These are phyloP conservation scores for Arachnopeziza araneosa DNA, from an alignment of 2,329 filamentous ascomycete species.

Conservation along the genomic window DNA sequence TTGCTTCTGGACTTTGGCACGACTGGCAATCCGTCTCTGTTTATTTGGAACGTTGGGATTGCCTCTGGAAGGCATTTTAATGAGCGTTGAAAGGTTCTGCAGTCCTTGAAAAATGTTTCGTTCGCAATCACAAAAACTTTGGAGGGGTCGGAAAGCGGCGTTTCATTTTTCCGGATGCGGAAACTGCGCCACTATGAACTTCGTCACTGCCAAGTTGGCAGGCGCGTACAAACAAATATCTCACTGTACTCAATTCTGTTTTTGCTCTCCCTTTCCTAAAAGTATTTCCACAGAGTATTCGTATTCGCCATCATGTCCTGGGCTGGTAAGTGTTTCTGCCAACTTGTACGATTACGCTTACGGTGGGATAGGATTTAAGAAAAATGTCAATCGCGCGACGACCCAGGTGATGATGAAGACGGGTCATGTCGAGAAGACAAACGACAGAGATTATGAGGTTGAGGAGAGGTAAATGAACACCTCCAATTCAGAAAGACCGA, in stretches of 20 bases:
- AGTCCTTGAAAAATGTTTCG: not conserved
- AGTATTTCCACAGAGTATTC: not conserved
- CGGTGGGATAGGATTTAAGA: conserved; percentile 67
- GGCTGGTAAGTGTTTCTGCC: conserved; percentile 35
- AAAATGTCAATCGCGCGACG: conserved; percentile 96
- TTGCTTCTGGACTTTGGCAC: conserved; percentile 29
- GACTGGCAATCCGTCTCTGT: conserved; percentile 25
- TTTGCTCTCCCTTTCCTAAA: not conserved
- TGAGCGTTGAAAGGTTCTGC: not conserved
- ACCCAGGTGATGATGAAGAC: conserved; percentile 99
- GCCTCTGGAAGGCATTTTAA: conserved; percentile 28
- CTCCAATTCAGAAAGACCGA: not conserved
- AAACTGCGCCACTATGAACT: not conserved
- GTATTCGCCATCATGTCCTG: conserved; percentile 38
- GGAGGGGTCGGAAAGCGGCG: not conserved
- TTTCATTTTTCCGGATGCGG: not conserved
- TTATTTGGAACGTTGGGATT: conserved; percentile 33
- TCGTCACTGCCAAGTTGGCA: not conserved
- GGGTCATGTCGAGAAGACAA: conserved; percentile 97
- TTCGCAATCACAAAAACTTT: not conserved
- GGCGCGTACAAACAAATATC: not conserved
- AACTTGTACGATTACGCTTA: not conserved
- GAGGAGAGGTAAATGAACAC: conserved; percentile 65
- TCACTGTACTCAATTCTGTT: not conserved
- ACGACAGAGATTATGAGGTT: conserved; percentile 97